Evolutionary conservation across 352 stramenopile genomes (phyloP).

Genomic region (Pythium sp.): DNA sequence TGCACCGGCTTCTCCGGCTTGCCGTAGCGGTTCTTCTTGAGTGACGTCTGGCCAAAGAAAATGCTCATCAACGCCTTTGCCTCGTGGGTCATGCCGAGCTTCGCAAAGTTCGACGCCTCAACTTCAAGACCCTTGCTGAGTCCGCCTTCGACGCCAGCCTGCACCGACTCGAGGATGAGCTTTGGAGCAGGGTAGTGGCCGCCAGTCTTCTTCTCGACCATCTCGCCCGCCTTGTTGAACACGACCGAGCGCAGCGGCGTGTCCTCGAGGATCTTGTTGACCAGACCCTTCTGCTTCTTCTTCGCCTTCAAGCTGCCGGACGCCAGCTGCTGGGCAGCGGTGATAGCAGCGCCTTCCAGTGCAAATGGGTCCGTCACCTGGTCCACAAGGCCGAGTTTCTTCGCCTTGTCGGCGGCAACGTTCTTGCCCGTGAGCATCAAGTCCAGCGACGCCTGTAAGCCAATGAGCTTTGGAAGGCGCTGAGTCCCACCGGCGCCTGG

Average conservation of each 20-base stretch:
- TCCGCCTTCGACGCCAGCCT: constrained; percentile 85
- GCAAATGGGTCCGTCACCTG: constrained; percentile 89
- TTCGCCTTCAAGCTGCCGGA: constrained; percentile 90
- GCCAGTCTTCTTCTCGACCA: constrained; percentile 96
- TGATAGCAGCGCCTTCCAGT: constrained; percentile 91
- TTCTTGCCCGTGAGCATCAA: constrained; percentile 99
- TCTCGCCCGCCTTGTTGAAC: constrained; percentile 95
- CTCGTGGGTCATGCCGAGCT: constrained; percentile 94
- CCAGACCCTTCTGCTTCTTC: constrained; percentile 86
- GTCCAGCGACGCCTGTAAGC: constrained; percentile 91
- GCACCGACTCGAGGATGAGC: constrained; percentile 91
- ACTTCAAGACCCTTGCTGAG: constrained; percentile 85
- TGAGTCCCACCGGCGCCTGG: constrained; percentile 97
- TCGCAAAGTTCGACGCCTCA: constrained; percentile 95
- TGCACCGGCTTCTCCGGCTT: constrained; percentile 85
- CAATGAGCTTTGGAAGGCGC: constrained; percentile 93
- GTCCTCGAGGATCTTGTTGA: constrained; percentile 93
- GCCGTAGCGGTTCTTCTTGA: constrained; percentile 97
- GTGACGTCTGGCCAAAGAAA: constrained; percentile 96
- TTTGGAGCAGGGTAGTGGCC: constrained; percentile 96
- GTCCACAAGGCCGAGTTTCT: constrained; percentile 97
- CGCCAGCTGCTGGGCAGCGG: constrained; percentile 86
- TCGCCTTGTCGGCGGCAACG: constrained; percentile 93
- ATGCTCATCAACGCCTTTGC: constrained; percentile 96
- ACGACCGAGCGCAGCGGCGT: constrained; percentile 90